A percentile compares a stretch with the other conserved stretches of the same genome.
Evolutionary conservation across 1,284 basidiomycete species (phyloP).

Genomic region (Cryptococcus sp.): DNA sequence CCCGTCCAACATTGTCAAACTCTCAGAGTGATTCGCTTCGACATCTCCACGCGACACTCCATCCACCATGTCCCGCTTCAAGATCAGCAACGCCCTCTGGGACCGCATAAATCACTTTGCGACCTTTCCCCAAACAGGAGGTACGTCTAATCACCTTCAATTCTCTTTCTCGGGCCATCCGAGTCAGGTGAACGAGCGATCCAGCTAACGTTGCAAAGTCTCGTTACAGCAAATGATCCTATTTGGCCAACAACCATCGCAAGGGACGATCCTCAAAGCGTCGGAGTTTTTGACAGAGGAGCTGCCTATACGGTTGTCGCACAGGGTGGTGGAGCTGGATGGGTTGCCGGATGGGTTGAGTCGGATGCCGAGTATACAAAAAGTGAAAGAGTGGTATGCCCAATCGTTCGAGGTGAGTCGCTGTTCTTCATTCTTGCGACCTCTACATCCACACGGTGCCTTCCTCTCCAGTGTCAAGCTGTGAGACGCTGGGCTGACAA

Average conservation of each 20-base stretch:
- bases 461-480: neutral
- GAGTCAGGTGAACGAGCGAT: neutral
- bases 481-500: neutral
- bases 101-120: constrained; percentile 92
- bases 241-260: constrained; percentile 78
- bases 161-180: neutral
- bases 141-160: constrained; percentile 49
- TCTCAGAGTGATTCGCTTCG: neutral
- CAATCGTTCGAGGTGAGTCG: constrained; percentile 86
- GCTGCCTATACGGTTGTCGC: constrained; percentile 87
- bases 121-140: constrained; percentile 85
- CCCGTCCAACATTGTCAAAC: too few relatives aligned
- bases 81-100: constrained; percentile 76
- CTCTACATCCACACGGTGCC: neutral
- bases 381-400: constrained; percentile 98
- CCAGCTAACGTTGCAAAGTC: constrained; percentile 52
- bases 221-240: constrained; percentile 86
- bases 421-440: too few relatives aligned
- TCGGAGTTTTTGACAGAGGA: constrained; percentile 72
- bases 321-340: constrained; percentile 94
- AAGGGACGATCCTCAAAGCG: constrained; percentile 79
- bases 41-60: neutral
- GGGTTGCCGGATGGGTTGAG: constrained; percentile 87
- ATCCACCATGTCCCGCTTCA: constrained; percentile 43
- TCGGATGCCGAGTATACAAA: constrained; percentile 87